Base-by-base conservation (phyloP, 1,284 basidiomycete genomes). In the Apiotrichum akiyoshidainum region DNA sequence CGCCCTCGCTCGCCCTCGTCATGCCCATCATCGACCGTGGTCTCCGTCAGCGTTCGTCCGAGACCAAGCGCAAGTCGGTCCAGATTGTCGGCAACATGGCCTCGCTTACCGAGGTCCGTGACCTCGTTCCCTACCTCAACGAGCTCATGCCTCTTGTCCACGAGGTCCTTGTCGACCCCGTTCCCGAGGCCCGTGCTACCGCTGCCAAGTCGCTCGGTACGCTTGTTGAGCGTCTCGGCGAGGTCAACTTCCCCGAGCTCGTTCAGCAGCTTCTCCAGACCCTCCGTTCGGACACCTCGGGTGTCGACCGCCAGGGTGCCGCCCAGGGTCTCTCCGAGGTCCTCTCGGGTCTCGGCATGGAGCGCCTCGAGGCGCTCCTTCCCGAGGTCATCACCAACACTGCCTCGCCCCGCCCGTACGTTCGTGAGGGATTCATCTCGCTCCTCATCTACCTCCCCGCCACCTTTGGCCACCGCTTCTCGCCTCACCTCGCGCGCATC, bases 401-500 rank as follows among this genome's bases (percentile, higher is more conserved):
- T 1, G 86, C 90, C 66, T 95, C 90, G 54, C 88, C 91, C 7
- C 83, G 91, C 22, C 84, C 93, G 33, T 95, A 94, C 54, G 92
- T 99, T 42, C 86, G 94, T 53, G 96, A 99, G 82, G 96, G 96
- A 26, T 97, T 98, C 81, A 98, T 99, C 85, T 97, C 94, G 2
- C 81, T 99, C 26, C 85, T 99, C 51, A 93, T 99, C 37, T 99
- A 90, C 80, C 81, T 99, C 12, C 96, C 96, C 1, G 88, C 93
- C 2, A 99, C 95, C 0, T 99, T 99, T 68, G 96, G 96, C 22
- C 76, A 79, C 57, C 88, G 95, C 51, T 99, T 99, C 84, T 87
- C 93, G 61, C 95, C 94, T 5, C 94, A 99, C 77, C 81, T 99
- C 17, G 89, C 91, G 9, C 90, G 93, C 74, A 96, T 99, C 71